These are phyloP conservation scores for Pyrenochaeta sp. DNA, from an alignment of 2,329 filamentous ascomycete genomes.

Conservation along the genomic window DNA sequence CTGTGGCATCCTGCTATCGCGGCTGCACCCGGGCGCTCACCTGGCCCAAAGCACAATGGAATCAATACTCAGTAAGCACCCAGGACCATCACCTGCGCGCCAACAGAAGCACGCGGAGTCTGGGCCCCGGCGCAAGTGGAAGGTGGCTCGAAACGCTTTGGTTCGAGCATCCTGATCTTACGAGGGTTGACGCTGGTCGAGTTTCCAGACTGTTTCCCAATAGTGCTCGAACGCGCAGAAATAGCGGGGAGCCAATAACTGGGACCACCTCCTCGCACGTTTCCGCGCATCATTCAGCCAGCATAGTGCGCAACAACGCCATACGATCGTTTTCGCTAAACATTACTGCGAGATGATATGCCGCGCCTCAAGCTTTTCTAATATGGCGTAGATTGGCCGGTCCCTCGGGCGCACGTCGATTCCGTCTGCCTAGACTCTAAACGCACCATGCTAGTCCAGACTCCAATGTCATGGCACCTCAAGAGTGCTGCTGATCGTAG, in stretches of 20 bases:
- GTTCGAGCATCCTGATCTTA: too few relatives aligned
- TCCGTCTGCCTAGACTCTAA: constrained; percentile 1
- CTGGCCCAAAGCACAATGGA: too few relatives aligned
- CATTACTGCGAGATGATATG: constrained; percentile 9
- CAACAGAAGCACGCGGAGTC: too few relatives aligned
- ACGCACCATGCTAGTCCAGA: neutral
- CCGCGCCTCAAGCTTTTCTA: constrained; percentile 14
- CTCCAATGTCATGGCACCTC: neutral
- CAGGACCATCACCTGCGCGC: too few relatives aligned
- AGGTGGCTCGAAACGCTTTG: too few relatives aligned
- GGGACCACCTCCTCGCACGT: constrained; percentile 4
- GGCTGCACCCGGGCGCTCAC: too few relatives aligned
- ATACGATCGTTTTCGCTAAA: neutral
- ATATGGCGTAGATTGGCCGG: constrained; percentile 9
- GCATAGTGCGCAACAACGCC: constrained; percentile 6
- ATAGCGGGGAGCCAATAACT: constrained; percentile 2
- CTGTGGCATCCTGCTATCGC: too few relatives aligned
- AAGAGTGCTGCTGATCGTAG: constrained; percentile 2
- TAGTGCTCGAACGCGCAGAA: constrained; percentile 1
- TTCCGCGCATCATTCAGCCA: constrained; percentile 10
- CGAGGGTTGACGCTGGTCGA: neutral
- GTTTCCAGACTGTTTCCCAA: constrained; percentile 1
- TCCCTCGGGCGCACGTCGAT: too few relatives aligned
- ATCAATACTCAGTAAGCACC: too few relatives aligned
- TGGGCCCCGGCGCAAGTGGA: too few relatives aligned